A percentile compares a stretch with the other conserved stretches of the same genome.
Conservation (phyloP, 495 filamentous ascomycete species). For the Penicillium simplicissimum region DNA sequence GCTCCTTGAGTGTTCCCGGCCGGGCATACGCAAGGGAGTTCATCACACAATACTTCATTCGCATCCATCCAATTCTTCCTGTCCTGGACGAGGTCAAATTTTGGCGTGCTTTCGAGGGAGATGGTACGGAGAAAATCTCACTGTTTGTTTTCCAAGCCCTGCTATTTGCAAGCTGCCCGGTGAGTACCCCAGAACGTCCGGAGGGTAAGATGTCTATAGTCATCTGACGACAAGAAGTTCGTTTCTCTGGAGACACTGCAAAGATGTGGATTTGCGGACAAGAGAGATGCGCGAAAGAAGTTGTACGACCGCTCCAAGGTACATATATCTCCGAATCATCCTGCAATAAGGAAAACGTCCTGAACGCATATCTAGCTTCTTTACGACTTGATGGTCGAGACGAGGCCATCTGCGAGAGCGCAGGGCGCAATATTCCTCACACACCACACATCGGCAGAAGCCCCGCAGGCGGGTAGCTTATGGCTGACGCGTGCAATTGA, state of each 20-base stretch:
- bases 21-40: slow-evolving; percentile 43
- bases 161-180: slow-evolving; percentile 48
- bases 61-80: slow-evolving; percentile 48
- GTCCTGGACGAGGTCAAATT: slow-evolving; percentile 50
- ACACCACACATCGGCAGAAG: slow-evolving; percentile 35
- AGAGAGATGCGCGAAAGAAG: slow-evolving; percentile 41
- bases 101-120: slow-evolving; percentile 41
- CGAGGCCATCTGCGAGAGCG: slow-evolving; percentile 32
- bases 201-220: no score
- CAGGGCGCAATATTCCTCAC: slow-evolving; percentile 50
- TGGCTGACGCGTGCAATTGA: slow-evolving; percentile 51
- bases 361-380: not conserved
- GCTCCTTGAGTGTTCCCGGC: slow-evolving; percentile 44
- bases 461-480: slow-evolving; percentile 45
- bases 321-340: not conserved
- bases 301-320: slow-evolving; percentile 48
- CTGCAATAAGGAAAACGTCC: not conserved
- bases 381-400: slow-evolving; percentile 30
- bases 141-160: slow-evolving; percentile 52
- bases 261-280: slow-evolving; percentile 44
- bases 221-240: slow-evolving; percentile 31
- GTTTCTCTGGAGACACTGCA: slow-evolving; percentile 41
- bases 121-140: slow-evolving; percentile 33
- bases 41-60: slow-evolving; percentile 48
- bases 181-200: no score